phyloP scores from a whole-genome alignment of 2,329 filamentous ascomycete species.

The Aurifilum marmelostoma region DNA sequence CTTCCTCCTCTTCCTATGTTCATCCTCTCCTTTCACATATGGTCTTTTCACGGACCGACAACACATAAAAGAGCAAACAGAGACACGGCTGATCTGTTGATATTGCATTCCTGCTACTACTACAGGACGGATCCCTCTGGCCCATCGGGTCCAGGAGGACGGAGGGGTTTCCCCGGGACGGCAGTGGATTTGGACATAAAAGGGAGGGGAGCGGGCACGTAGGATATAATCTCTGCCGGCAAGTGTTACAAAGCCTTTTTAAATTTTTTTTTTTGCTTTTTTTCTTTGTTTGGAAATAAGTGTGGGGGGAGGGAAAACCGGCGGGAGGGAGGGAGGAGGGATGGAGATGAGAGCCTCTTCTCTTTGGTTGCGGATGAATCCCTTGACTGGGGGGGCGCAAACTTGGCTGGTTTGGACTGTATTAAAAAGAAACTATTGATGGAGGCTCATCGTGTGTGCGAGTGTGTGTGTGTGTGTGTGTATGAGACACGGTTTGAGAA shows the following conservation, averaged over 20 bases:
- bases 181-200: not conserved
- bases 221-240: not conserved
- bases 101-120: slow-evolving; percentile 1
- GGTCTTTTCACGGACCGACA: not conserved
- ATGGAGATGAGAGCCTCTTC: not conserved
- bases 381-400: not conserved
- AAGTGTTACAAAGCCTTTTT: not conserved
- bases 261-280: not conserved
- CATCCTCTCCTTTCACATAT: not conserved
- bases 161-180: not conserved
- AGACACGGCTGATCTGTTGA: not conserved
- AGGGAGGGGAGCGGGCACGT: not conserved
- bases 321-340: no score
- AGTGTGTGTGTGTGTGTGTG: no score
- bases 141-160: not conserved
- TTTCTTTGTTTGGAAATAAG: not conserved
- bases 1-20: no score
- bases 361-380: not conserved
- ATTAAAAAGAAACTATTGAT: slow-evolving; percentile 8
- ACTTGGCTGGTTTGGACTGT: not conserved
- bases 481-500: not conserved
- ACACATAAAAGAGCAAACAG: not conserved
- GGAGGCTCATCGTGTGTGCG: no score
- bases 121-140: not conserved
- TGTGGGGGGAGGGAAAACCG: not conserved